Evolutionary conservation across 1,284 basidiomycete species (phyloP).

Genomic region (Cutaneotrichosporon sp.): DNA sequence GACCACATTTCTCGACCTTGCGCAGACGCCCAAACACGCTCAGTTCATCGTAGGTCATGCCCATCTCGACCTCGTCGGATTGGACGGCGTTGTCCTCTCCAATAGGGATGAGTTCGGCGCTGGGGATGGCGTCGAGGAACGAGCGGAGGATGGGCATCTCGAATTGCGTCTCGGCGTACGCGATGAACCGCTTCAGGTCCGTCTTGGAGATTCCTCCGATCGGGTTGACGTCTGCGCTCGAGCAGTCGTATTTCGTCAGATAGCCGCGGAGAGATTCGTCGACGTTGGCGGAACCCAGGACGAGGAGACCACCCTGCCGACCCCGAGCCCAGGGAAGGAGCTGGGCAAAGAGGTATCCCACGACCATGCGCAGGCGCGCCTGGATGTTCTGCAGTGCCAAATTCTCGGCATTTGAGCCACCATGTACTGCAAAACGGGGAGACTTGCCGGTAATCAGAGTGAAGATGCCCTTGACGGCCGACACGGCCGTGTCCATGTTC

Average conservation of each 20-base stretch:
- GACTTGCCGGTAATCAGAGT: conserved; percentile 74
- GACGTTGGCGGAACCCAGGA: conserved; percentile 95
- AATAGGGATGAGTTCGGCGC: conserved; percentile 94
- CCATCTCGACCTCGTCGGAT: conserved; percentile 97
- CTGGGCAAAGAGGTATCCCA: conserved; percentile 97
- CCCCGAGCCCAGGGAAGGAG: conserved; percentile 91
- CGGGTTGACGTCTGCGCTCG: conserved; percentile 85
- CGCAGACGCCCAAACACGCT: conserved; percentile 88
- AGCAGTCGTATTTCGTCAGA: conserved; percentile 91
- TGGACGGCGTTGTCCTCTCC: conserved; percentile 85
- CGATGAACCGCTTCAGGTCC: conserved; percentile 93
- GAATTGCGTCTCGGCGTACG: conserved; percentile 74
- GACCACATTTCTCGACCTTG: conserved; percentile 95
- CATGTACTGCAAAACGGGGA: conserved; percentile 84
- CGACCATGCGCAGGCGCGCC: conserved; percentile 90
- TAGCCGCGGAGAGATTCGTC: conserved; percentile 97
- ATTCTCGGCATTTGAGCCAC: conserved; percentile 85
- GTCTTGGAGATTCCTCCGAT: conserved; percentile 98
- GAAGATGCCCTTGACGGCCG: conserved; percentile 80
- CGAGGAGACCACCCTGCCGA: conserved; percentile 78
- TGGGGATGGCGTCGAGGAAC: conserved; percentile 88
- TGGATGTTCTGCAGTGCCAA: conserved; percentile 97
- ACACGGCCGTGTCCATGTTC: conserved; percentile 92
- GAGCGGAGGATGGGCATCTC: conserved; percentile 81
- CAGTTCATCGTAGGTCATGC: conserved; percentile 98